Evolutionary conservation across 306 rosid genomes (phyloP).

Genomic region (Leucaena leucocephala): DNA sequence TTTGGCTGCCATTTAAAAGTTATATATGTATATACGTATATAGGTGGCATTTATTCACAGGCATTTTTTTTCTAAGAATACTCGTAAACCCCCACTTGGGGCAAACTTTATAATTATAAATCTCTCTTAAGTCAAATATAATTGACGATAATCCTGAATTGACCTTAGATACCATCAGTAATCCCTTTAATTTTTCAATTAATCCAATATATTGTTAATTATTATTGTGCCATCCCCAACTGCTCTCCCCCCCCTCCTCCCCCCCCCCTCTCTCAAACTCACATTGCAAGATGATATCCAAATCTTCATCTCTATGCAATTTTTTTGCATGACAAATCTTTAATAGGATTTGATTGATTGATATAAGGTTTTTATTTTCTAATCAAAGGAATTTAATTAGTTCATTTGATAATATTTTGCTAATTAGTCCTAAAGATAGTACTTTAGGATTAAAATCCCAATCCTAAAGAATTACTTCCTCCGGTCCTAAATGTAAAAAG

Average conservation of each 20-base stretch:
- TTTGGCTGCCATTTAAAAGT: background rate
- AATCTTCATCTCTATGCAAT: background rate
- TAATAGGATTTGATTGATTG: background rate
- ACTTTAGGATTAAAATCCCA: background rate
- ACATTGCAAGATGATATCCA: background rate
- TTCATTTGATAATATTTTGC: background rate
- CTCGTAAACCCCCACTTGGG: background rate
- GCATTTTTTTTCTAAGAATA: slow-evolving; percentile 3
- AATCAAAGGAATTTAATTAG: background rate
- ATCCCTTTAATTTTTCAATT: background rate
- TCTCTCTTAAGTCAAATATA: background rate
- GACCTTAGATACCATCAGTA: background rate
- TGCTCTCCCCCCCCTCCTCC: background rate
- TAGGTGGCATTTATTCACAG: background rate
- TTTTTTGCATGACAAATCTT: background rate
- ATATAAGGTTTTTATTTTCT: background rate
- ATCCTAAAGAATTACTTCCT: background rate
- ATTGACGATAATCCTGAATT: background rate
- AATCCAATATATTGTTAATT: background rate
- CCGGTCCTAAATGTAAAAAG: too few relatives aligned
- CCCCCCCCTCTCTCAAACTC: too few relatives aligned
- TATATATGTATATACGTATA: background rate
- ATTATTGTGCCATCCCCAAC: background rate
- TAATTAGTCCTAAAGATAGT: background rate
- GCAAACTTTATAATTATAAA: background rate